Percentiles rank a stretch among this genome's conserved stretches.
Conservation (phyloP, 2,329 filamentous ascomycete genomes). For the Aspergillus sp. region DNA sequence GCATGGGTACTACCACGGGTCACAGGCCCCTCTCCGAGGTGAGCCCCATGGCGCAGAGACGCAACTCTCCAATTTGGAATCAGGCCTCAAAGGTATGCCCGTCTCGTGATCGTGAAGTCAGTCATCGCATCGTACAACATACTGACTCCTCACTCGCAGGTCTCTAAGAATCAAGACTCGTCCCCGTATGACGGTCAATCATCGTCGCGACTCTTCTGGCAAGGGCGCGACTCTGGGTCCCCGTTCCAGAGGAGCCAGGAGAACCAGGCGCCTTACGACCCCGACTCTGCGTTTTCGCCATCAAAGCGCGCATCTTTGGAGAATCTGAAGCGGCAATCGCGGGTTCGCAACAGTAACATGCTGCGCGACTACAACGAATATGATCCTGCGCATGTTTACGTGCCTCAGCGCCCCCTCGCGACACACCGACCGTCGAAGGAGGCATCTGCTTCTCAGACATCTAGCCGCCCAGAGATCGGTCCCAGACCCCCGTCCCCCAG, state of each 20-base stretch:
- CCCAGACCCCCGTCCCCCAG: slow-evolving; percentile 55
- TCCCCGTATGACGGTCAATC: slow-evolving; percentile 64
- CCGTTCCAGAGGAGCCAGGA: slow-evolving; percentile 65
- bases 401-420: slow-evolving; percentile 79
- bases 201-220: slow-evolving; percentile 90
- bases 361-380: slow-evolving; percentile 93
- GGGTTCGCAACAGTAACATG: slow-evolving; percentile 98
- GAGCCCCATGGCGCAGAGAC: slow-evolving; percentile 76
- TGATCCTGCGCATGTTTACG: slow-evolving; percentile 73
- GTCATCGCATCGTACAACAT: not conserved
- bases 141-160: slow-evolving; percentile 55
- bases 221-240: slow-evolving; percentile 68
- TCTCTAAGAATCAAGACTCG: slow-evolving; percentile 67
- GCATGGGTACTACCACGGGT: slow-evolving; percentile 58
- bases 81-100: slow-evolving; percentile 66
- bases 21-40: slow-evolving; percentile 85
- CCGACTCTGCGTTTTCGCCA: slow-evolving; percentile 66
- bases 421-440: slow-evolving; percentile 57
- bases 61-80: slow-evolving; percentile 91
- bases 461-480: slow-evolving; percentile 17
- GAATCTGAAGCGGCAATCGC: slow-evolving; percentile 88
- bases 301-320: slow-evolving; percentile 88
- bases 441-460: slow-evolving; percentile 69
- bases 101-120: too few relatives aligned
- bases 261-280: slow-evolving; percentile 62